These are phyloP conservation scores for Colletotrichum sidae DNA, from an alignment of 2,329 filamentous ascomycete species.

Conservation along the genomic window DNA sequence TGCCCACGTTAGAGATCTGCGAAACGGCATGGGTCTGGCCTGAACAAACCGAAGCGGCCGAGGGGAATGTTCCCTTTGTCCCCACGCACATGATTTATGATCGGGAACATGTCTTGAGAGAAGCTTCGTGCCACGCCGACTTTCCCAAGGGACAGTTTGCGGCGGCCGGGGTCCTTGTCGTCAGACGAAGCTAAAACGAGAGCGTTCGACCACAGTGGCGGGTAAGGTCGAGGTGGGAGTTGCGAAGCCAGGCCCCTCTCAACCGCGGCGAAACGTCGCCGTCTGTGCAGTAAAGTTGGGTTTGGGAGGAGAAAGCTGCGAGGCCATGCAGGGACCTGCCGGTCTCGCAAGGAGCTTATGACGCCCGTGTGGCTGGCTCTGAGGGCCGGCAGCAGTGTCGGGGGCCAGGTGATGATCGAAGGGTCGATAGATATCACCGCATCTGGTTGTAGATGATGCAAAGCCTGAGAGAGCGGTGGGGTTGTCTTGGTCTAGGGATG, in stretches of 20 bases:
- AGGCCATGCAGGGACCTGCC: conserved; percentile 14
- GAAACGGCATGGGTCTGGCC: conserved; percentile 29
- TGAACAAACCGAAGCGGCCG: conserved; percentile 6
- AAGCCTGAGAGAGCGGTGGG: conserved; percentile 1
- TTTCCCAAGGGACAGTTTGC: too few relatives aligned
- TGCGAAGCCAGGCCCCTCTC: background rate
- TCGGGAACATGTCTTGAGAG: conserved; percentile 1
- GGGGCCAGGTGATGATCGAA: background rate
- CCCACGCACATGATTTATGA: conserved; percentile 21
- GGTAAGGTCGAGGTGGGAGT: background rate
- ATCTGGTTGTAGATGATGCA: conserved; percentile 1
- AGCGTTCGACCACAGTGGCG: conserved; percentile 1
- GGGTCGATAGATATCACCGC: background rate
- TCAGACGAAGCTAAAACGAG: conserved; percentile 31
- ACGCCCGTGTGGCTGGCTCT: background rate
- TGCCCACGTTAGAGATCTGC: conserved; percentile 23
- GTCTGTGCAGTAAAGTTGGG: conserved; percentile 19
- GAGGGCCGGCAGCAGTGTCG: background rate
- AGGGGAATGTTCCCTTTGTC: conserved; percentile 8
- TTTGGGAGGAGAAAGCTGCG: background rate
- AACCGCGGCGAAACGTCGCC: conserved; percentile 23
- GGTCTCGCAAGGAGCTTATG: background rate
- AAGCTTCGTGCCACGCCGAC: background rate
- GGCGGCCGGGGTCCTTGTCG: too few relatives aligned
- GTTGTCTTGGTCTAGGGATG: background rate